Evolutionary conservation across 1,284 basidiomycete genomes (phyloP), one percentile per base, ranked within the genome.

Genomic region (Leccinum solheimii): DNA sequence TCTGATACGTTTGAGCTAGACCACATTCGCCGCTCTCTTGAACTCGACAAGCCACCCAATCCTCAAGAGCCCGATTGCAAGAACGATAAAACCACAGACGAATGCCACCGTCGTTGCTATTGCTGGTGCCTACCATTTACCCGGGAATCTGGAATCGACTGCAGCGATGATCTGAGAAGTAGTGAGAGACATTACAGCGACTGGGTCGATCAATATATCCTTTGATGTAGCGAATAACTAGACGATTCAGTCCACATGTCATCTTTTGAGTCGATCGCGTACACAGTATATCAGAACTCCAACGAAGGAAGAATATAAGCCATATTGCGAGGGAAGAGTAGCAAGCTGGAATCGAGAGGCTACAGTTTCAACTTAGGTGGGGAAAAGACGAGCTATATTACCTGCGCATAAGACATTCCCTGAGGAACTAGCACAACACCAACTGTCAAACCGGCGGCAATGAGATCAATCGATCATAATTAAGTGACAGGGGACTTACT

Each of bases 21-120:
- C 30, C 30, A 32, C 30, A 0, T 32, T 32, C 0, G 30, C 30
- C 30, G 1, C 30, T 32, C 30, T 32, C 0, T 32, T 98, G 74
- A 98, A 97, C 75, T 98, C 97, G 64, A 98, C 90, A 53, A 99
- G 80, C 93, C 96, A 97, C 1, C 97, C 97, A 8, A 98, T 72
- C 30, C 96, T 85, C 4, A 98, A 80, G n/a, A 98, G 78, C 59
- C 97, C 97, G 53, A 99, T 89, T 45, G 84, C 92, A 40, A 98
- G 85, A n/a, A 94, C 91, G 74, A 97, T 93, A 75, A 95, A 93
- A 43, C 97, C 97, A 74, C 87, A 92, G 53, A 98, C 83, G 73
- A 98, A 90, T 0, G 97, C 91, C n/a, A 98, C 76, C 0, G 88
- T 87, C 5, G 89, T 93, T 3, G 93, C 97, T 66, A 99, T 98